Conservation (phyloP, 805 yeast species). For the Ogataea nitratoaversa region DNA sequence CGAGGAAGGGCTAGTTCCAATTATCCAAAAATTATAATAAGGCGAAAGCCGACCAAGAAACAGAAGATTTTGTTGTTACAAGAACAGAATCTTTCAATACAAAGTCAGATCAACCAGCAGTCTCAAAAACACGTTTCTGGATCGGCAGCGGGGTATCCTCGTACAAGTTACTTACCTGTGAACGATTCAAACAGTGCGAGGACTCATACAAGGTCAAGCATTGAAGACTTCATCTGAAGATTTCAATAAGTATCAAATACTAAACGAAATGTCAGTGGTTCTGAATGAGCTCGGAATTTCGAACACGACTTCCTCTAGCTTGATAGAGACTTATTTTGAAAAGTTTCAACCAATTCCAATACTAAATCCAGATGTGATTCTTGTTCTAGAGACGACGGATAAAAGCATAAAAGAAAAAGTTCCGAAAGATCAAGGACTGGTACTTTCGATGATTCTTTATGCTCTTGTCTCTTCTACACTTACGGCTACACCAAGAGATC, state of each 20-base stretch:
- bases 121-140: background rate
- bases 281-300: slow-evolving; percentile 7
- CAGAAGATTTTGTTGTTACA: slow-evolving; percentile 2
- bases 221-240: background rate
- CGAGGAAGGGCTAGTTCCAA: slow-evolving; percentile 44
- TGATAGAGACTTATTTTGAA: slow-evolving; percentile 11
- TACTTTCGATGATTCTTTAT: background rate
- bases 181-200: background rate
- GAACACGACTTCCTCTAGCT: slow-evolving; percentile 4
- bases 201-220: background rate
- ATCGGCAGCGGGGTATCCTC: background rate
- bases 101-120: background rate
- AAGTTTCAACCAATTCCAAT: slow-evolving; percentile 7
- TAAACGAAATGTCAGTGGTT: slow-evolving; percentile 6
- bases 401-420: too few relatives aligned
- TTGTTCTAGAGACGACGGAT: background rate
- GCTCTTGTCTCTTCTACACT: too few relatives aligned
- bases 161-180: background rate
- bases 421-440: background rate
- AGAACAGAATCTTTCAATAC: background rate
- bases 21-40: slow-evolving; percentile 32
- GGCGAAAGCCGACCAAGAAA: slow-evolving; percentile 23
- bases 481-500: background rate
- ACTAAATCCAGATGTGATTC: slow-evolving; percentile 5
- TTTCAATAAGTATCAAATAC: slow-evolving; percentile 4